Evolutionary conservation across 2,329 filamentous ascomycete genomes (phyloP), one percentile per base, ranked within the genome.

Genomic region (Fonsecaea monophora): DNA sequence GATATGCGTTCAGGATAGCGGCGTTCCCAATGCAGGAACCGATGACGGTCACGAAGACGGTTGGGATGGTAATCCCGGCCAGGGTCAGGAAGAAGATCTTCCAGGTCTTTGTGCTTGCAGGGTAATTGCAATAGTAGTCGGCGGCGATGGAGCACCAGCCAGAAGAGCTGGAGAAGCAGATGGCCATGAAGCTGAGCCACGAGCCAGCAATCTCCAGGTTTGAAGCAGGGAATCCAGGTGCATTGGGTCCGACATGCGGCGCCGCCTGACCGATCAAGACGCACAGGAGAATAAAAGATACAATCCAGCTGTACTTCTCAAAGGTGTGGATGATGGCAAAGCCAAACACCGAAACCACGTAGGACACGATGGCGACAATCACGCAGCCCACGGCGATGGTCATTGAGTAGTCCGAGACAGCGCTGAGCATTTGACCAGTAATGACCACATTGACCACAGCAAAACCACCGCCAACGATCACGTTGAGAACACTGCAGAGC

Each of bases 211-310:
- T 72, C 15, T 68, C 73, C 3, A 78, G 69, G 18, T 78, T 79
- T 18, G 75, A 62, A 25, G 60, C 74, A 3, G 76, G 74, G 8
- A 66, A 60, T 2, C 74, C 74, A 9, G 76, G 76, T 7, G 74
- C 74, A 35, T 69, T 75, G 62, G 81, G 74, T 61, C 82, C 78
- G 9, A 82, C 76, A 61, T 83, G 80, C 6, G 74, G 75, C 9
- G 78, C 82, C 1, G 82, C 78, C 74, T 84, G 76, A 15, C 80
- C 82, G 60, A 83, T 79, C 62, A 85, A 79, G 62, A 85, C 76
- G 66, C 81, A 75, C 70, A 84, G 78, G 40, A 76, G 68, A 13
- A 76, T 70, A 65, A 75, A 75, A 42, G 71, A 73, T 18, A 74
- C 61, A 32, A 75, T 71, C 75, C 75, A 77, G 18, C 72, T 73